phyloP scores from a whole-genome alignment of 176 grass and related monocot genomes.

The Phyllostachys edulis region DNA sequence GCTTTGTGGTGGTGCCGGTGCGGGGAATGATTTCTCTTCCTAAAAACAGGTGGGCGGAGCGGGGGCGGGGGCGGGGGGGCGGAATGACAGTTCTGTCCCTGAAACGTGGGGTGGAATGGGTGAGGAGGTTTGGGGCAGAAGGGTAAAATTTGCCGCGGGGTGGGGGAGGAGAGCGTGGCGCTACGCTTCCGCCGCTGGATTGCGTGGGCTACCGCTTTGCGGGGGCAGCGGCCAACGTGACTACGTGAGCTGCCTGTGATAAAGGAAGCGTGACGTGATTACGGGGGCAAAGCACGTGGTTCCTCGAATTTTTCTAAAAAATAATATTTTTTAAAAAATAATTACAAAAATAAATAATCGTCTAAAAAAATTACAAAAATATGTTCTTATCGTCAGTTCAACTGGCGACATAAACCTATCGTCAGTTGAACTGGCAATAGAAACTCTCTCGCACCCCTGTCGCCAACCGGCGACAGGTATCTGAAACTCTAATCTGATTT shows the following conservation, averaged over 20 bases:
- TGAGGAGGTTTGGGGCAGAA: not conserved
- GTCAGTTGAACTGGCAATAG: too few relatives aligned
- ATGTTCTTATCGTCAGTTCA: too few relatives aligned
- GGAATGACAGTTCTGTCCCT: constrained; percentile 18
- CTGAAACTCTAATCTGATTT: too few relatives aligned
- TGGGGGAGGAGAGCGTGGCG: not conserved
- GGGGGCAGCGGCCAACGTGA: constrained; percentile 13
- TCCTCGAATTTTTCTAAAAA: too few relatives aligned
- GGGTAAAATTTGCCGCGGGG: not conserved
- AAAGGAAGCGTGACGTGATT: not conserved
- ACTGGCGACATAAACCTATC: too few relatives aligned
- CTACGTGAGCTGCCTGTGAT: not conserved
- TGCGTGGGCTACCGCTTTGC: constrained; percentile 23
- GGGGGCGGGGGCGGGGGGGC: not conserved
- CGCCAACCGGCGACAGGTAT: too few relatives aligned
- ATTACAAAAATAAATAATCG: too few relatives aligned
- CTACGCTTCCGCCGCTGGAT: constrained; percentile 33
- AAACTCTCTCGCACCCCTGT: too few relatives aligned
- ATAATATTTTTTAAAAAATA: too few relatives aligned
- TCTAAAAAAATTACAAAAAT: too few relatives aligned
- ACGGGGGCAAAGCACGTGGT: not conserved
- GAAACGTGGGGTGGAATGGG: not conserved
- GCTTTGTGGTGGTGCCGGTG: constrained; percentile 40
- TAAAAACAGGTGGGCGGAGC: constrained; percentile 25
- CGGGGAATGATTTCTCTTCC: constrained; percentile 18